These are phyloP conservation scores for Coemansia sp. DNA, from an alignment of 192 early-diverging fungal genomes.

Conservation along the genomic window DNA sequence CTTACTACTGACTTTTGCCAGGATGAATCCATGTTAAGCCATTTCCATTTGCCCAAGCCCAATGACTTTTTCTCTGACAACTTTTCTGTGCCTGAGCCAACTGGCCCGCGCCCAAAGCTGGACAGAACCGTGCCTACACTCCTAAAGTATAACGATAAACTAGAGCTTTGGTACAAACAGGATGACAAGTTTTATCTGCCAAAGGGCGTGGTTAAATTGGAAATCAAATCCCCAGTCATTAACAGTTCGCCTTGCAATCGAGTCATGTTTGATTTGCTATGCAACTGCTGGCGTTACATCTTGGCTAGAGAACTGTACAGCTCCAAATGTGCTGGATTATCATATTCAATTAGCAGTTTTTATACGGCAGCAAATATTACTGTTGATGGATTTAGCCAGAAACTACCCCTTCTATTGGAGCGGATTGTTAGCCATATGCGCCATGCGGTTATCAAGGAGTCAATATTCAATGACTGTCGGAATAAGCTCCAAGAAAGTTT, in stretches of 20 bases:
- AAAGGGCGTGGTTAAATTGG: slow-evolving; percentile 56
- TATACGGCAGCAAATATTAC: slow-evolving; percentile 62
- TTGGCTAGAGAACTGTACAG: slow-evolving; percentile 79
- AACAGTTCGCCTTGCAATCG: slow-evolving; percentile 53
- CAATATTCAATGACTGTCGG: no score
- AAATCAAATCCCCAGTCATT: slow-evolving; percentile 1
- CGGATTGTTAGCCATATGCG: slow-evolving; percentile 64
- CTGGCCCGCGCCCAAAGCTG: neutral
- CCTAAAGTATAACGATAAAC: neutral
- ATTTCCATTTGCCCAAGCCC: slow-evolving; percentile 5
- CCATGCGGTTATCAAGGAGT: slow-evolving; percentile 55
- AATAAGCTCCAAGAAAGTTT: no score
- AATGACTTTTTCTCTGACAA: slow-evolving; percentile 30
- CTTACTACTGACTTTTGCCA: no score
- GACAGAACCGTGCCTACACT: slow-evolving; percentile 9
- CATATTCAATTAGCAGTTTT: slow-evolving; percentile 60
- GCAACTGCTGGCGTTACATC: slow-evolving; percentile 66
- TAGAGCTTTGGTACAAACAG: slow-evolving; percentile 29
- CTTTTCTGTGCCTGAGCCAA: neutral
- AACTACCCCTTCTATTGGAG: slow-evolving; percentile 64
- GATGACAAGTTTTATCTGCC: slow-evolving; percentile 88
- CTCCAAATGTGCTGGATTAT: slow-evolving; percentile 75
- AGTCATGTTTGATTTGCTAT: slow-evolving; percentile 63
- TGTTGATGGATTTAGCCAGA: slow-evolving; percentile 80
- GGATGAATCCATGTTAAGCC: no score